Base-by-base conservation (phyloP, 2,329 filamentous ascomycete genomes). In the Ascochyta viciae-villosae region DNA sequence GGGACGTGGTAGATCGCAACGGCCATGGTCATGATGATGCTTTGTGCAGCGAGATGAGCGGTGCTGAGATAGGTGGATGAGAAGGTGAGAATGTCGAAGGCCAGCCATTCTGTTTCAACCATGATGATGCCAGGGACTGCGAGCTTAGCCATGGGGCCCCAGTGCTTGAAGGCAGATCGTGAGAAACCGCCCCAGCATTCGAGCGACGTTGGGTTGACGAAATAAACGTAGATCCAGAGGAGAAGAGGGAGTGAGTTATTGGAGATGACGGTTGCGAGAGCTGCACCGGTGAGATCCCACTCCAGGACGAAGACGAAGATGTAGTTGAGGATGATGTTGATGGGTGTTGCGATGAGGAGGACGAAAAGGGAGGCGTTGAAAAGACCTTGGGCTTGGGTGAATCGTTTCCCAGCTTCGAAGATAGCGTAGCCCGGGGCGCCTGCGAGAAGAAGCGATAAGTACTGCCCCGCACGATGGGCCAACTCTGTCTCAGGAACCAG, bases 121-220 rank as follows among this genome's bases (percentile, higher is more conserved):
- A 97, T 97, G 60, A 96, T 80, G 75, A 98, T 89, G 4, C 94
- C 94, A 0, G 94, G 93, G 16, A 97, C 78, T 0, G 93, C 92
- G n/a, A 98, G 86, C 42, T 86, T 86, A 63, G 96, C 85, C 94
- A 96, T 96, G 9, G 89, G 88, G 0, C 84, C 82, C 91, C 91
- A 95, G 67, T 94, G 92, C 19, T 80, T 77, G 55, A 92, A 82
- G 0, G 89, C 88, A 26, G 84, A 83, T 63, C 76, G 81, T 4
- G 85, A 87, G 73, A 94, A 89, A 1, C 91, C 91, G 52, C 87
- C 88, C 91, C 91, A 95, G 70, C 81, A 83, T 57, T 76, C 68
- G 31, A 76, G 73, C 6, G 78, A 79, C 0, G 60, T 56, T 6
- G 74, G 73, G 13, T 69, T 65, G 6, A 79, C 65, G 54, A 79